Conservation (phyloP, 768 basidiomycete species). For the Stropharia rugosoannulata region DNA sequence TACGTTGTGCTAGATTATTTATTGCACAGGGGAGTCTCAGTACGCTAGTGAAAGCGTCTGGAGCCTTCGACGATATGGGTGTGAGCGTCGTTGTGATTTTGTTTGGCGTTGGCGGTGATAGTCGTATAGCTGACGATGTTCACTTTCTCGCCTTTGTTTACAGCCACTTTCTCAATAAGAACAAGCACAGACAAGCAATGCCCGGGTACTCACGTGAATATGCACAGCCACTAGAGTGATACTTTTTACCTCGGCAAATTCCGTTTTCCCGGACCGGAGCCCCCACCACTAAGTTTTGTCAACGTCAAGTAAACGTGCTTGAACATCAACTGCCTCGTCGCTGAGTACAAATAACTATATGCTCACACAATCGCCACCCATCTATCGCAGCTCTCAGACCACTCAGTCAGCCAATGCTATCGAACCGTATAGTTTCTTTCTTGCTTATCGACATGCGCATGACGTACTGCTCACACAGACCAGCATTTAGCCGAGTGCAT, state of each 20-base stretch:
- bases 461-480: too few species aligned
- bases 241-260: too few species aligned
- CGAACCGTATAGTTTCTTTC: too few species aligned
- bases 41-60: constrained; percentile 4
- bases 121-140: constrained; percentile 27
- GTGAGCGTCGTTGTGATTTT: constrained; percentile 22
- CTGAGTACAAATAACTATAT: too few species aligned
- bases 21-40: not conserved
- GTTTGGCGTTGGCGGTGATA: constrained; percentile 28
- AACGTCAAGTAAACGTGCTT: too few species aligned
- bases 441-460: too few species aligned
- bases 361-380: too few species aligned
- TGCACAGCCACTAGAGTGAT: not conserved
- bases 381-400: too few species aligned
- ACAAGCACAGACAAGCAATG: constrained; percentile 28
- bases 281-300: too few species aligned
- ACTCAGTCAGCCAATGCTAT: too few species aligned
- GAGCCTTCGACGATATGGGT: constrained; percentile 2
- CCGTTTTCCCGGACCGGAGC: too few species aligned
- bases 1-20: constrained; percentile 7
- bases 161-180: constrained; percentile 30
- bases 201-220: constrained; percentile 15
- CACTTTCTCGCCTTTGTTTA: constrained; percentile 36
- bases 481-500: constrained; percentile 20
- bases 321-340: too few species aligned